Base-by-base conservation (phyloP, 768 basidiomycete genomes). In the Mycena floridula region DNA sequence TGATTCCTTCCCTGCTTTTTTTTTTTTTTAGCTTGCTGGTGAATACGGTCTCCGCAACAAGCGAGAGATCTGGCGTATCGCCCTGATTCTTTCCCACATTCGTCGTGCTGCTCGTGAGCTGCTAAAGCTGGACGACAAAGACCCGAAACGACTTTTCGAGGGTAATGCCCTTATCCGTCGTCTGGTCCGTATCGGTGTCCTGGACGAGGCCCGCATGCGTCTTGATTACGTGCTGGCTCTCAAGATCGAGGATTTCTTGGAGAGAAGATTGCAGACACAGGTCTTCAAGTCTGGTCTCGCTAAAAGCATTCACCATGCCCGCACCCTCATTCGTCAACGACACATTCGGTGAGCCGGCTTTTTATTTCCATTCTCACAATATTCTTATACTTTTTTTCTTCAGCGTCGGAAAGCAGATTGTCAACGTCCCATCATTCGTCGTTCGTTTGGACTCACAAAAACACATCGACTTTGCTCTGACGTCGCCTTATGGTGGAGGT, bases 11-110 rank as follows among this genome's bases (percentile, higher is more conserved):
- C 27, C 3, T 41, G 6, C n/a, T 12, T 12, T 40, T 48, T 25
- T 21, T 39, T 28, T 21, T 27, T 35, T 13, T 43, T 58, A 96
- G 95, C 94, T 98, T 69, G 95, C 94, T 43, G 95, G 96, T 70
- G 96, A 99, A 74, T 98, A 94, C 77, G 96, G 96, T 67, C 90
- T 98, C 65, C 89, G 94, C 69, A 98, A 97, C 89, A 99, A 99
- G 80, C 89, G 95, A 66, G 96, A 99, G 75, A 96, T 98, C 76
- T 99, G 95, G 96, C 90, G 96, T 62, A 98, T 99, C 68, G 83
- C 91, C 66, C 85, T 99, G 61, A 84, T 83, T 66, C 85, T 99
- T 44, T 99, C 96, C 61, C 97, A 99, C 81, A 99, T 99, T 65
- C 95, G 96, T 77, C 93, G 96, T 85, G 96, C 96, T 52, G 96